Conservation (phyloP, 2,329 filamentous ascomycete species). For the Beauveria sp. region DNA sequence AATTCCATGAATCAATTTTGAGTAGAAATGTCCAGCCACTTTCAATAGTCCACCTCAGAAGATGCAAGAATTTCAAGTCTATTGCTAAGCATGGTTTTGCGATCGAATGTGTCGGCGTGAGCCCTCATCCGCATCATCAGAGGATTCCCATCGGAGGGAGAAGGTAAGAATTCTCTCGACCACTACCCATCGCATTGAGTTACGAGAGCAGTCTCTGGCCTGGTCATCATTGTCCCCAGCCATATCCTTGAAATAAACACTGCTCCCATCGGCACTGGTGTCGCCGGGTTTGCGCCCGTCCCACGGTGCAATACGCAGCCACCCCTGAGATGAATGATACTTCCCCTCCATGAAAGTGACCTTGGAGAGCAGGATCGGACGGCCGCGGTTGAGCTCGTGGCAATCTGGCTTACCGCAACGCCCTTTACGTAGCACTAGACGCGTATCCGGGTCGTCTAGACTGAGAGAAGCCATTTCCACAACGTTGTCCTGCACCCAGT, state of each 20-base stretch:
- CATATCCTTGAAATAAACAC: neutral
- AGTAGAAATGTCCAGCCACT: neutral
- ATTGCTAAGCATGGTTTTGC: neutral
- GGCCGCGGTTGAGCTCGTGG: constrained; percentile 26
- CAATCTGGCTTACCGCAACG: constrained; percentile 28
- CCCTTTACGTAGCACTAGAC: constrained; percentile 25
- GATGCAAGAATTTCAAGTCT: no score
- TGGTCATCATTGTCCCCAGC: neutral
- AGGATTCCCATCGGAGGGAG: constrained; percentile 26
- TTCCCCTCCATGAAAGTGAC: constrained; percentile 28
- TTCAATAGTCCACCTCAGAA: neutral
- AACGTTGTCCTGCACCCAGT: constrained; percentile 30
- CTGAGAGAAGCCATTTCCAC: constrained; percentile 30
- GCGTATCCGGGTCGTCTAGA: constrained; percentile 26
- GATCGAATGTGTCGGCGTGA: constrained; percentile 2
- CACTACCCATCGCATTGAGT: constrained; percentile 30
- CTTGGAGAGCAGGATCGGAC: constrained; percentile 31
- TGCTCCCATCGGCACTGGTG: neutral
- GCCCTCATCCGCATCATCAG: neutral
- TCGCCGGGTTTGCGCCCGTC: neutral
- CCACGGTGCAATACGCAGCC: constrained; percentile 28
- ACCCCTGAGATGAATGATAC: constrained; percentile 21
- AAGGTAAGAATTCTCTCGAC: constrained; percentile 31
- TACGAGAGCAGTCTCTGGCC: neutral
- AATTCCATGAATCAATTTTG: neutral